Evolutionary conservation across 139 green algal species (phyloP).

Genomic region (Coelastrella sp.): DNA sequence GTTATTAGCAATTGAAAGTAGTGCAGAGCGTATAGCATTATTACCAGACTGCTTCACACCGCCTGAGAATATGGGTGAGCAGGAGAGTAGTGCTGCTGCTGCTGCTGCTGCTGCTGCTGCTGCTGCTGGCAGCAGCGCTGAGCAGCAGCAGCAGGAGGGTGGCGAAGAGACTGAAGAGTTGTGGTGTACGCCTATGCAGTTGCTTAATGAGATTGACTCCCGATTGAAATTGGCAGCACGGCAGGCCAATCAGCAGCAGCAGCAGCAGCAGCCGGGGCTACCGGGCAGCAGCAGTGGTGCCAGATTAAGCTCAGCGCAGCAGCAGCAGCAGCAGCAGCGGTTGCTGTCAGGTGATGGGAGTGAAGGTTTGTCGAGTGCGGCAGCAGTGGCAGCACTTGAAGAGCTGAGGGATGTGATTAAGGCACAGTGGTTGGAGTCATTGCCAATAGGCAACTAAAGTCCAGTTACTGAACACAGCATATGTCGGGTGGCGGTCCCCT

Average conservation of each 20-base stretch:
- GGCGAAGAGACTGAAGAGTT: conserved; percentile 55
- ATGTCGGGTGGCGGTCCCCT: too few species aligned
- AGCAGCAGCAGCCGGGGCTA: neutral
- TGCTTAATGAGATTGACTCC: conserved; percentile 65
- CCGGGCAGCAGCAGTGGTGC: neutral
- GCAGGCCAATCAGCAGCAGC: neutral
- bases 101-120: conserved; percentile 10
- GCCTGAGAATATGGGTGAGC: conserved; percentile 8
- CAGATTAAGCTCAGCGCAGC: neutral
- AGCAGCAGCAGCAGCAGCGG: conserved; percentile 14
- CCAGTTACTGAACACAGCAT: too few species aligned
- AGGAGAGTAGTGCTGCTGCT: neutral
- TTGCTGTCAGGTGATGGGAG: neutral
- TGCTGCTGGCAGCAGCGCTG: neutral
- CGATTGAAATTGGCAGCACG: conserved; percentile 35
- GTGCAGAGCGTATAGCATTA: conserved; percentile 51
- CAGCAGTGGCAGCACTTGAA: neutral
- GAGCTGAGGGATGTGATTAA: neutral
- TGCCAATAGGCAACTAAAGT: neutral
- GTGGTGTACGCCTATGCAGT: conserved; percentile 63
- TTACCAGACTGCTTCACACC: conserved; percentile 75
- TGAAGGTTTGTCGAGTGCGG: neutral
- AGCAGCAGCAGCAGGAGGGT: conserved; percentile 5
- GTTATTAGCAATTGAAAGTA: conserved; percentile 54
- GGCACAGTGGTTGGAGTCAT: neutral